These are phyloP conservation scores for Erodium trifolium DNA, from an alignment of 441 rosid genomes.

Conservation along the genomic window DNA sequence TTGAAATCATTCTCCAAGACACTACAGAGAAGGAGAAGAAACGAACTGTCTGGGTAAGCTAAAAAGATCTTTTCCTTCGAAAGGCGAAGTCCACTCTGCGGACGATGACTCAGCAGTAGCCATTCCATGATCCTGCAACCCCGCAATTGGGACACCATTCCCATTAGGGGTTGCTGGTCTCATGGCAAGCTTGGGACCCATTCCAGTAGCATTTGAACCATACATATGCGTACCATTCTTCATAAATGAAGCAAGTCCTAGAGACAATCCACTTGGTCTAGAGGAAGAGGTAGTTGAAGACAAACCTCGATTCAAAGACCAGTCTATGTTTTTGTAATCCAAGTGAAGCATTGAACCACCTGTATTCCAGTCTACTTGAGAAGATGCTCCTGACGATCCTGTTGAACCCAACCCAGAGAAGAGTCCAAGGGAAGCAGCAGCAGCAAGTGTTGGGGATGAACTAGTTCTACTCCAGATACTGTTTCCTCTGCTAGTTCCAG, in stretches of 20 bases:
- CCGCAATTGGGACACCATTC: constrained; percentile 31
- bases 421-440: constrained; percentile 76
- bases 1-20: constrained; percentile 18
- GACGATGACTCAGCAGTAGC: constrained; percentile 31
- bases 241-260: constrained; percentile 35
- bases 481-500: constrained; percentile 33
- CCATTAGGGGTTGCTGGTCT: constrained; percentile 31
- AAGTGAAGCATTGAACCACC: constrained; percentile 46
- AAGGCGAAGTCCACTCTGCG: constrained; percentile 79
- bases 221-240: constrained; percentile 26
- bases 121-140: constrained; percentile 17
- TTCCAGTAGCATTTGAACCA: constrained; percentile 22
- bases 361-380: constrained; percentile 74
- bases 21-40: constrained; percentile 71
- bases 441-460: constrained; percentile 49
- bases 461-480: constrained; percentile 45
- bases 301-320: constrained; percentile 64
- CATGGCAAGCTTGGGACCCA: constrained; percentile 33
- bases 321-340: constrained; percentile 69
- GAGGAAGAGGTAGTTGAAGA: constrained; percentile 21
- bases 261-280: constrained; percentile 39
- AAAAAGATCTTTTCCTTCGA: constrained; percentile 77
- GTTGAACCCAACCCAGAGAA: constrained; percentile 60
- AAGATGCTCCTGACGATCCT: constrained; percentile 41
- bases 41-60: constrained; percentile 72